A percentile compares a stretch with the other conserved stretches of the same genome.
These are phyloP conservation scores for Ustilago xerochloae DNA, from an alignment of 1,284 basidiomycete genomes.

Conservation along the genomic window DNA sequence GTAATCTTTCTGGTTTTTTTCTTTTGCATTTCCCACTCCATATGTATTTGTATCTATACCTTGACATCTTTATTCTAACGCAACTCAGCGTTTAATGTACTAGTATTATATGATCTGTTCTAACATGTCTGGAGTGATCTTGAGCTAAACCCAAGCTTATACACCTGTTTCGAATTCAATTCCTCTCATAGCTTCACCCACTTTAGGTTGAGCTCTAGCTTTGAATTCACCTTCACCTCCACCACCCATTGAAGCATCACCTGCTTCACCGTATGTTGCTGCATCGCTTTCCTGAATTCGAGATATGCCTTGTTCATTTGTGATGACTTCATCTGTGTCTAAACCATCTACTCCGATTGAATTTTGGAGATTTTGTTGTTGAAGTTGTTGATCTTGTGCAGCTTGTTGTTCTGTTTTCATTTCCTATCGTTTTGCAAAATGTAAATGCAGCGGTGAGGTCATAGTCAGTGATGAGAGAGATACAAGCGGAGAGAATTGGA, in stretches of 20 bases:
- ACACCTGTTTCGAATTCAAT: constrained; percentile 50
- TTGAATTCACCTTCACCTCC: constrained; percentile 49
- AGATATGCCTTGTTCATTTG: constrained; percentile 28
- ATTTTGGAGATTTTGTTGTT: constrained; percentile 34
- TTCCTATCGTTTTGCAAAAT: constrained; percentile 11
- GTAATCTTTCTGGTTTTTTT: neutral
- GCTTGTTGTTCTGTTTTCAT: constrained; percentile 43
- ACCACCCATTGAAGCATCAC: constrained; percentile 21
- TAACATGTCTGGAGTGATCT: neutral
- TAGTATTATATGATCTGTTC: constrained; percentile 4
- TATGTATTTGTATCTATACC: constrained; percentile 45
- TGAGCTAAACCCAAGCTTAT: neutral
- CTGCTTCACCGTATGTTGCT: constrained; percentile 40
- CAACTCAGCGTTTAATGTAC: constrained; percentile 27
- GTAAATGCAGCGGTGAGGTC: too few species aligned
- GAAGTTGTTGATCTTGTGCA: constrained; percentile 22
- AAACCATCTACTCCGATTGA: constrained; percentile 41
- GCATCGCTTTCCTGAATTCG: constrained; percentile 29
- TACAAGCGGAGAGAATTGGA: too few species aligned
- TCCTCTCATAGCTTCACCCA: constrained; percentile 48
- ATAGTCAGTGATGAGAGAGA: too few species aligned
- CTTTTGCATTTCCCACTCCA: constrained; percentile 12
- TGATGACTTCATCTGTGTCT: constrained; percentile 19
- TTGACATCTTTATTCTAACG: constrained; percentile 11
- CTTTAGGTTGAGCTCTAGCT: constrained; percentile 46